Base-by-base conservation (phyloP, 371 early-diverging fungal species). In the Mucor irregularis region DNA sequence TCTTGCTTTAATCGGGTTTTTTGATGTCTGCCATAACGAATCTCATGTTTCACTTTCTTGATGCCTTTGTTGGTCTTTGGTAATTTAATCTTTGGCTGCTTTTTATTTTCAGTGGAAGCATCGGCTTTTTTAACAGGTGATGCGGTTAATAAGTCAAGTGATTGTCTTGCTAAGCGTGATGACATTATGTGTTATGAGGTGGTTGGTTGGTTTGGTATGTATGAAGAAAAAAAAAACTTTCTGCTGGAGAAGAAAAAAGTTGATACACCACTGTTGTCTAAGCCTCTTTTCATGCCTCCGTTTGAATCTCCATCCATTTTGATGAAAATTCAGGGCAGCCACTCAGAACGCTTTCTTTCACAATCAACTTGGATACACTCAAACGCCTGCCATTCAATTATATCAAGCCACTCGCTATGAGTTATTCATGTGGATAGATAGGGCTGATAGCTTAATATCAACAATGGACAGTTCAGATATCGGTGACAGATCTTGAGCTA, bases 31-130 rank as follows among this genome's bases (percentile, higher is more conserved):
- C 82, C 82, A 53, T 84, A 84, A 30, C 80, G 66, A n/a, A 81
- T 58, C 56, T 84, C 81, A 44, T 78, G 69, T 45, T 82, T 82
- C 37, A 80, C 69, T 61, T 80, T 82, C 40, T 80, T 81, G 49
- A 84, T 49, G 3, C 85, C 85, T n/a, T 71, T 77, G 44, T 84
- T 84, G 19, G 78, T 81, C 29, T 72, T 73, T 29, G 85, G 85
- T 47, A 84, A 48, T 19, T 56, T 58, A 29, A 62, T 28, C 31
- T 58, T 58, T 35, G 45, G 30, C 40, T 49, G 35, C 30, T 50
- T 58, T 48, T 56, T 58, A 45, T 22, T 29, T 17, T 37, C 39
- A 5, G 19, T 25, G 5, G 45, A 24, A 10, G 8, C 38, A 4
- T 56, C 42, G 16, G 22, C 56, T 24, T 55, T 68, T 48, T 53